Evolutionary conservation across 257 asterid species (phyloP).

Genomic region (Solanum rostratum): DNA sequence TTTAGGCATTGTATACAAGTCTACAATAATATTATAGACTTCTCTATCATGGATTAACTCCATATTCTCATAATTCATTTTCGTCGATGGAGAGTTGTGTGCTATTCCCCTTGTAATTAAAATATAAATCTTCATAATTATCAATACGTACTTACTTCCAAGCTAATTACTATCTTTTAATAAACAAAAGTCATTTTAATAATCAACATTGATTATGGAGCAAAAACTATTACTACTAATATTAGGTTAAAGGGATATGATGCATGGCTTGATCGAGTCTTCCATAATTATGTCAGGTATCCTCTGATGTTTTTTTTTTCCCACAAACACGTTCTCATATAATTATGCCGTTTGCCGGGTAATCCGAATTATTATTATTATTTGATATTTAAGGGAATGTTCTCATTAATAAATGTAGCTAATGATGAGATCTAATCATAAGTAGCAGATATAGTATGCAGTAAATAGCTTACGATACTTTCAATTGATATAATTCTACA

Average conservation of each 20-base stretch:
- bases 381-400: not conserved
- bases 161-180: not conserved
- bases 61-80: not conserved
- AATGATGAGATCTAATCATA: not conserved
- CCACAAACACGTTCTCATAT: not conserved
- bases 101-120: too few species aligned
- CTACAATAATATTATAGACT: not conserved
- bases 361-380: not conserved
- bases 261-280: not conserved
- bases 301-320: not conserved
- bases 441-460: not conserved
- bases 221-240: not conserved
- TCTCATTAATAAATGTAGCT: not conserved
- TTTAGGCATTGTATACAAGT: not conserved
- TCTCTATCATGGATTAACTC: not conserved
- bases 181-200: not conserved
- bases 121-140: not conserved
- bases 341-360: not conserved
- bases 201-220: not conserved
- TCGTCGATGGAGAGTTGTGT: too few species aligned
- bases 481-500: not conserved
- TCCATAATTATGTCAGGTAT: not conserved
- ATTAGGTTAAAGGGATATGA: not conserved
- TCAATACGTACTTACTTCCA: not conserved
- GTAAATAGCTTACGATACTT: not conserved